A percentile compares a stretch with the other conserved stretches of the same genome.
Conservation (phyloP, 331 rosid species). For the Erythrophleum ivorense region DNA sequence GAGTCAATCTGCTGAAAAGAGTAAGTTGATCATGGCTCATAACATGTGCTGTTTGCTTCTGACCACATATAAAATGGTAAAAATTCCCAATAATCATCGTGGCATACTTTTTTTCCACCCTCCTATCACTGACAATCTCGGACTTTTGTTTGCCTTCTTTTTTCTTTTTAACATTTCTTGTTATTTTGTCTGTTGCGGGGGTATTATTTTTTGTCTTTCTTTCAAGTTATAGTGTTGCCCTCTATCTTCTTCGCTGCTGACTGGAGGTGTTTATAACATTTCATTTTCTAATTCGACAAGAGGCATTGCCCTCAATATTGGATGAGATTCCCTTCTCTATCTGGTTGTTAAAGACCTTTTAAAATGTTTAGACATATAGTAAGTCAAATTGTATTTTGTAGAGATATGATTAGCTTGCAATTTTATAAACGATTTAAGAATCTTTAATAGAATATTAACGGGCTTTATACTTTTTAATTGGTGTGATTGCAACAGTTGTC, state of each 20-base stretch:
- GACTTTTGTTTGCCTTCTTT: not conserved
- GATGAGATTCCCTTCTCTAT: not conserved
- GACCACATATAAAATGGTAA: not conserved
- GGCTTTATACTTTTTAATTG: constrained; percentile 22
- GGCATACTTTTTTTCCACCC: not conserved
- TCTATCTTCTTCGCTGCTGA: constrained; percentile 34
- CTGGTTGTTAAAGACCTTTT: constrained; percentile 23
- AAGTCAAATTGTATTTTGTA: constrained; percentile 23
- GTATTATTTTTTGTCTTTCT: not conserved
- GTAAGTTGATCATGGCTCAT: constrained; percentile 50
- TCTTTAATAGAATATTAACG: not conserved
- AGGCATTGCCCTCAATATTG: constrained; percentile 14
- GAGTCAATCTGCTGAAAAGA: constrained; percentile 88
- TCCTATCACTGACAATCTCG: constrained; percentile 1
- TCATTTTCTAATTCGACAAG: not conserved
- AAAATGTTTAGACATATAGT: constrained; percentile 13
- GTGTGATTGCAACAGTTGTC: constrained; percentile 73
- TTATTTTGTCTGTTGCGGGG: not conserved
- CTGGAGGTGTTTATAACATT: not conserved
- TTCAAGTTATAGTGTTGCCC: not conserved
- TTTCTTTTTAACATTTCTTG: not conserved
- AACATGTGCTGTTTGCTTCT: not conserved
- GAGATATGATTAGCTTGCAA: constrained; percentile 14
- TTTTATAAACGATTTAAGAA: constrained; percentile 24
- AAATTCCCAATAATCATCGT: not conserved